Base-by-base conservation (phyloP, 2,329 filamentous ascomycete species). In the Sclerotinia glacialis region DNA sequence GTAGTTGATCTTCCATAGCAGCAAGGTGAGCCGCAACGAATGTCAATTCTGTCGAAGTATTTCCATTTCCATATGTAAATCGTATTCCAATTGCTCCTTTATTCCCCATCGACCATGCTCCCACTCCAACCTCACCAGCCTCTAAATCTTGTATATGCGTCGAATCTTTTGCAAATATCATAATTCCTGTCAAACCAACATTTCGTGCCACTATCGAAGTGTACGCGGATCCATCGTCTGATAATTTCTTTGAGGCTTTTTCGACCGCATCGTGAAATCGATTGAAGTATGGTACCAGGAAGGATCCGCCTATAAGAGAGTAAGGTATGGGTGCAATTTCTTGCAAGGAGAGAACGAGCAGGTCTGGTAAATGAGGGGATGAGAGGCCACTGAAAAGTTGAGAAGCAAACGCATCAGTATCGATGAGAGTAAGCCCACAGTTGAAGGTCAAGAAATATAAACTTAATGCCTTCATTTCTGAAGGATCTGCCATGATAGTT, bases 1-100 rank as follows among this genome's bases (percentile, higher is more conserved):
- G 82, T 58, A 92, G 80, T 55, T 88, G 90, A 79, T 86, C 86
- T 78, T 99, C 95, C 86, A 92, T 92, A 8, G 94, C 90, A 0
- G 93, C 92, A 66, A 98, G 81, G 78, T 99, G 95, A 16, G 93
- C 91, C 49, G 91, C 88, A 50, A 96, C 88, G 76, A 98, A 95
- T 0, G 92, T 97, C 65, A 97, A 77, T 73, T 91, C 86, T 34
- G 89, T 84, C 5, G 80, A 80, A 59, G 70, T 74, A 26, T 72
- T 73, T 12, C 69, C 71, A 40, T 70, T 73, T 7, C 78, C 74
- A 73, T 91, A 89, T 18, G 86, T 83, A 53, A 95, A 78, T 44
- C 93, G 84, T 68, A 94, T 82, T 0, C 90, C 95, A 0, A 96
- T 90, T 4, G 93, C 94, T 40, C 94, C 95, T 79, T 99, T 99